These are phyloP conservation scores for Dactylis glomerata DNA, from an alignment of 176 grass and related monocot species.

Conservation along the genomic window DNA sequence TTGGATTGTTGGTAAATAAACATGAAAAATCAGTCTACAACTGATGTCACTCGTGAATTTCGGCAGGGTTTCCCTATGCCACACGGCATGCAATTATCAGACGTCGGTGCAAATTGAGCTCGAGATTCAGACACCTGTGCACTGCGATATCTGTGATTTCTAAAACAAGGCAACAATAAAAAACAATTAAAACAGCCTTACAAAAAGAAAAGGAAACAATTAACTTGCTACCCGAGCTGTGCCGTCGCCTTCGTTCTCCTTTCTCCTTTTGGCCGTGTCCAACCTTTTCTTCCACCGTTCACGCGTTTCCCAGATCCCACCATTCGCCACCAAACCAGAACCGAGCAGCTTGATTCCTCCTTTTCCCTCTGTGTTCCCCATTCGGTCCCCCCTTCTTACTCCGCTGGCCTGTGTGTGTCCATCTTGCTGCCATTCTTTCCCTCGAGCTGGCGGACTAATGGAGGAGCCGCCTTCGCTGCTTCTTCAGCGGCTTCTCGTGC, in stretches of 20 bases:
- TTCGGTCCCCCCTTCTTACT: neutral
- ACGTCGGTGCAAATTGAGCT: neutral
- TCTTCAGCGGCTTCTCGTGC: neutral
- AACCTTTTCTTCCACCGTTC: neutral
- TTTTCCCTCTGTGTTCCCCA: neutral
- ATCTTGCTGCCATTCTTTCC: neutral
- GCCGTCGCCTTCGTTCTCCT: conserved; percentile 5
- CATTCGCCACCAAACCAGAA: neutral
- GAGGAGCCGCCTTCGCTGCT: neutral
- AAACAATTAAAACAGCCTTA: neutral
- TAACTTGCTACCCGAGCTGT: neutral
- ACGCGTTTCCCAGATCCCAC: conserved; percentile 31
- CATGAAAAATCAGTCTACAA: too few relatives aligned
- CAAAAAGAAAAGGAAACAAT: neutral
- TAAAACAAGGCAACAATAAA: neutral
- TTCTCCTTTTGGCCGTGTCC: neutral
- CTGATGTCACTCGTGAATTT: neutral
- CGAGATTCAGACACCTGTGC: neutral
- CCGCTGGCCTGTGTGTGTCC: neutral
- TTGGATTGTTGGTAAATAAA: neutral
- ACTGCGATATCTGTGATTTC: neutral
- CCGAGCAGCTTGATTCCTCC: neutral
- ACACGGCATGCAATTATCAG: neutral
- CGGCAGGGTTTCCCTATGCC: neutral
- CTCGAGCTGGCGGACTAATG: neutral